Conservation (phyloP, 768 basidiomycete species). For the Bullera alba region DNA sequence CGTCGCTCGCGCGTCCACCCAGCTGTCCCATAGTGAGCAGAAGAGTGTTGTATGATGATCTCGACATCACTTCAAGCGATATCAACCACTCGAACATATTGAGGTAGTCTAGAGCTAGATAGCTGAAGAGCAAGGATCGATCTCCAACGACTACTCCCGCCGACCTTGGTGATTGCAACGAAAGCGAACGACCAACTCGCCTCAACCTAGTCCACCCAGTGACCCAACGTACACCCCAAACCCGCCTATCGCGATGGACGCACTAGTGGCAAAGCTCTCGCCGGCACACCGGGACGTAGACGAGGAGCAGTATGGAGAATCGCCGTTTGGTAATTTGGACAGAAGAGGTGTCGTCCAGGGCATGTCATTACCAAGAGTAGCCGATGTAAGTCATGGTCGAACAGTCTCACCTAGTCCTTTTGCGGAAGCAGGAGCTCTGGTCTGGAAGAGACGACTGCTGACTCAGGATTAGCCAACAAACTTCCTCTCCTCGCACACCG, state of each 20-base stretch:
- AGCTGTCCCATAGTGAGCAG: too few relatives aligned
- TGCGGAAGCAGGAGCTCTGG: not conserved
- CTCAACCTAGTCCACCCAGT: too few relatives aligned
- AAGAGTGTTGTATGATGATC: too few relatives aligned
- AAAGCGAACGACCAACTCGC: too few relatives aligned
- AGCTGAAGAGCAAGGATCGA: too few relatives aligned
- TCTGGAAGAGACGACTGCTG: not conserved
- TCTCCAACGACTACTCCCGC: too few relatives aligned
- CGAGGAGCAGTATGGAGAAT: conserved; percentile 16
- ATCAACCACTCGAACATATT: too few relatives aligned
- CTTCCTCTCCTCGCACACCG: conserved; percentile 88
- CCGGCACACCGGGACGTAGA: conserved; percentile 5
- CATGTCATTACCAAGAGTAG: conserved; percentile 39
- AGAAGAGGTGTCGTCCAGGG: conserved; percentile 32
- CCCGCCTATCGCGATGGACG: conserved; percentile 23
- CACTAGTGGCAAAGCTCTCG: conserved; percentile 20
- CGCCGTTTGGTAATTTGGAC: conserved; percentile 34
- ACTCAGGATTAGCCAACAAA: conserved; percentile 61
- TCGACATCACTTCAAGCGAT: too few relatives aligned
- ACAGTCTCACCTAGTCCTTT: not conserved
- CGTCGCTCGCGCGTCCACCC: too few relatives aligned
- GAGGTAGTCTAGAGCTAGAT: too few relatives aligned
- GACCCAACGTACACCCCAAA: too few relatives aligned
- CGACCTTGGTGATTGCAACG: too few relatives aligned
- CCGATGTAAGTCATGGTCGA: conserved; percentile 31